Evolutionary conservation across 345 rosid genomes (phyloP), one percentile per base, ranked within the genome.

Genomic region (Linum tenue): DNA sequence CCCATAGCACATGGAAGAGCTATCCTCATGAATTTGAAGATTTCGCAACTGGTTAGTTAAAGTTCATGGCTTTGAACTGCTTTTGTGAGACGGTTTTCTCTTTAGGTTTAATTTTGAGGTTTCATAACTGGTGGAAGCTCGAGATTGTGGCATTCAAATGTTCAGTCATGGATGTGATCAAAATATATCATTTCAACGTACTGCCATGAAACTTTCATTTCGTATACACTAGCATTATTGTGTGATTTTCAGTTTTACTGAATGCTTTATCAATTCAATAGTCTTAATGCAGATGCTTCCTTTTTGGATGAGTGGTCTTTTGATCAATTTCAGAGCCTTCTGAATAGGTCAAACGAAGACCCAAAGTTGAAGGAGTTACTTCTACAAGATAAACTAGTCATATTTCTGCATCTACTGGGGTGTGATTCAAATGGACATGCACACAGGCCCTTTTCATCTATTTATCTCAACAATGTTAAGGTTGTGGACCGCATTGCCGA

Each of bases 391-490:
- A 89, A 89, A 69, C 85, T 87, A 80, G 95, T 87, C 77, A 70
- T 92, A 51, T 92, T 89, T 80, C 83, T 92, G 59, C 98, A 92
- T 75, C 82, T 92, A 67, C 98, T 92, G 80, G 98, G 98, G 62
- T 92, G 98, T 73, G 98, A 92, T 79, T 92, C 96, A 43, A 92
- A 92, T 77, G 98, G 98, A 39, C 98, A 92, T 74, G 98, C 98
- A 15, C 96, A 92, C 76, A 89, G 98, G 37, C 98, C 98, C 61
- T 92, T 63, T 75, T 92, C 96, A 31, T 84, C 96, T 56, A 89
- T 87, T 75, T 92, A 92, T 79, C 95, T 92, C 74, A 92, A 89
- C 72, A 92, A 92, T 75, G 96, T 89, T 63, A 92, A 85, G 85
- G 95, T 92, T 63, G 98, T 92, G 59, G 97, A 92, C 78, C 81